Base-by-base conservation (phyloP, 768 basidiomycete species). In the Hydnomerulius pinastri region DNA sequence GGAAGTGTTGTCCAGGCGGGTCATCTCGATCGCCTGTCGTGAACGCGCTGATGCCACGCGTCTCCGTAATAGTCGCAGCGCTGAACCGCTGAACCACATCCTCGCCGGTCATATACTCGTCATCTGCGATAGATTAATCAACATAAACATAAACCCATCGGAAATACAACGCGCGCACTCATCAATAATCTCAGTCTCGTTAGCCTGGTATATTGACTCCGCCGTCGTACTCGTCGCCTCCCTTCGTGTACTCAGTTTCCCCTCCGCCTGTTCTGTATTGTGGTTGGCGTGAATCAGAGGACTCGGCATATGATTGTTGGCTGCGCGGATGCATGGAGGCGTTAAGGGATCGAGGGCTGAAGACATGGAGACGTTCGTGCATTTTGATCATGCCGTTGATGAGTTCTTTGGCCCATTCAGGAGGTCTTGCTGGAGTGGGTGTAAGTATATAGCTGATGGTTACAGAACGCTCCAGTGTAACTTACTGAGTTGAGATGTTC, bases 1-100 rank as follows among this genome's bases (percentile, higher is more conserved):
- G 72, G 59, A 73, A 83, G 56, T 89, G 84, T 57, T 89, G 83
- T 2, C 90, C 90, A n/a, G 87, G 81, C 1, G 90, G 91, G 63
- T 89, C 84, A 44, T 87, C 85, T 15, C 84, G 80, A 47, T 78
- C 75, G n/a, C 56, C 60, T 8, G 46, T 61, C 46, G 68, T 60
- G 58, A 70, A 78, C 43, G 78, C 76, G 58, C 72, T 71, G 40
- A 63, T 60, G 25, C 59, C 60, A 12, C 50, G 73, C 45, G 51
- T 69, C 63, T 47, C 74, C 55, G 56, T 76, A 60, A 54, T 33
- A 51, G 48, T 73, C 49, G 24, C 56, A 24, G 56, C 39, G 18
- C 33, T 61, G 20, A 65, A 68, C 43, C 51, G 65, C 42, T 76
- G 71, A 24, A 75, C 73, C n/a, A 66, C 68, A 10, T 76, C 74